phyloP scores from a whole-genome alignment of 2,329 filamentous ascomycete genomes.

The Allantophomopsis cytisporea region DNA sequence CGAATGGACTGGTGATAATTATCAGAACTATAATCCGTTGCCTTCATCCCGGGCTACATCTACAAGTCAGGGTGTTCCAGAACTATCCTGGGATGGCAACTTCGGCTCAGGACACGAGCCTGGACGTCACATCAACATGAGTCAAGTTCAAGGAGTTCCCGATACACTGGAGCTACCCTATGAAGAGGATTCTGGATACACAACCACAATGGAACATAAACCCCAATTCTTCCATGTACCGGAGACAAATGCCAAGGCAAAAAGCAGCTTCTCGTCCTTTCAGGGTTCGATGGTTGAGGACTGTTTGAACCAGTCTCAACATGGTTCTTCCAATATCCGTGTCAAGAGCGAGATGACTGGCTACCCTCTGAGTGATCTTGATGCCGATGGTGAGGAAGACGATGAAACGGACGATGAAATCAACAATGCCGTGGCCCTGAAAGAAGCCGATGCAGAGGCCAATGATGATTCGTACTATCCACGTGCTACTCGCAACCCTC shows the following conservation, averaged over 20 bases:
- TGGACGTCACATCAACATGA: conserved; percentile 10
- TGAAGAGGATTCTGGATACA: conserved; percentile 8
- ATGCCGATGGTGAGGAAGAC: conserved; percentile 4
- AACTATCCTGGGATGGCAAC: neutral
- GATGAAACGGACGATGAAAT: conserved; percentile 7
- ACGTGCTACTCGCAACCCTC: neutral
- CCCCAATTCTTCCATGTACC: neutral
- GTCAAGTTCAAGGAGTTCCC: conserved; percentile 13
- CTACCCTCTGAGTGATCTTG: conserved; percentile 2
- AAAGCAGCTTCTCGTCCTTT: neutral
- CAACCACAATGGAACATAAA: conserved; percentile 5
- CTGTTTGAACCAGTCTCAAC: neutral
- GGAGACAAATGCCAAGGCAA: neutral
- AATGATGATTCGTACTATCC: neutral
- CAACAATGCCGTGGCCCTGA: neutral
- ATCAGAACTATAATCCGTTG: conserved; percentile 4
- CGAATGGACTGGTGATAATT: conserved; percentile 7
- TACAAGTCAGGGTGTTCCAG: conserved; percentile 3
- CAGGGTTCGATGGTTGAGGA: neutral
- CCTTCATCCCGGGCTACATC: conserved; percentile 1
- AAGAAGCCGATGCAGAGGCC: conserved; percentile 1
- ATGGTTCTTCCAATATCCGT: neutral
- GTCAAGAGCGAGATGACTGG: neutral
- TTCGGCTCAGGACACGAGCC: neutral
- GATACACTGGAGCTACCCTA: conserved; percentile 10